phyloP scores from a whole-genome alignment of 352 stramenopile species.

The Elongisporangium undulatum region DNA sequence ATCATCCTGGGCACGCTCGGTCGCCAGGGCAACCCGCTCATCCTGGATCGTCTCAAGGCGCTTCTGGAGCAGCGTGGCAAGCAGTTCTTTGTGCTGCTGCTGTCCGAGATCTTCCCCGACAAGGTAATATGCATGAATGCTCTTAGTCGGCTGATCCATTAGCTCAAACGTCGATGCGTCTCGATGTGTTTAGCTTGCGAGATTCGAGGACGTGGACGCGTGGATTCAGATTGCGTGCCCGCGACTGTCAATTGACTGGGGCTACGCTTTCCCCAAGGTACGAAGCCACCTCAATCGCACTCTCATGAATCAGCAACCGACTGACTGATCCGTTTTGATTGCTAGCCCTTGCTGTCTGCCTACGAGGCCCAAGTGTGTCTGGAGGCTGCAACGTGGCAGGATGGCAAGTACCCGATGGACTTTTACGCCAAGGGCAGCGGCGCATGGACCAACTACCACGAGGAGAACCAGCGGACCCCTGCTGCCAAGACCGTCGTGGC shows the following conservation, averaged over 20 bases:
- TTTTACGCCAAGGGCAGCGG: constrained; percentile 97
- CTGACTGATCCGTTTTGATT: not conserved
- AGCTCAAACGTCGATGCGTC: not conserved
- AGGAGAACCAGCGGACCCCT: constrained; percentile 26
- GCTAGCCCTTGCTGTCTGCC: constrained; percentile 91
- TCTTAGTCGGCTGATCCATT: not conserved
- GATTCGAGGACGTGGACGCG: constrained; percentile 89
- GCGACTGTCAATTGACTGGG: constrained; percentile 98
- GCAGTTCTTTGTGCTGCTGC: constrained; percentile 92
- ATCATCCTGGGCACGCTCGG: constrained; percentile 99
- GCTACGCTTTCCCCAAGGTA: constrained; percentile 93
- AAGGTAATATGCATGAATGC: constrained; percentile 38
- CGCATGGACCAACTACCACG: constrained; percentile 97
- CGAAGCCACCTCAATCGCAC: not conserved
- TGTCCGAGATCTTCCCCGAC: constrained; percentile 97
- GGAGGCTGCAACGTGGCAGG: constrained; percentile 81
- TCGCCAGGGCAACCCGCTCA: constrained; percentile 95
- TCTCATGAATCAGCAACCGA: not conserved
- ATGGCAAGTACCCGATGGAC: constrained; percentile 97
- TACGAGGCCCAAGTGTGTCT: constrained; percentile 98
- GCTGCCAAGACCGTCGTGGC: constrained; percentile 5
- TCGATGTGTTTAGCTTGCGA: constrained; percentile 53
- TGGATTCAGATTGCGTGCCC: constrained; percentile 99
- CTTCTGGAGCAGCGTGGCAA: constrained; percentile 88
- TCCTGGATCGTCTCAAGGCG: constrained; percentile 92